phyloP scores from a whole-genome alignment of 2,329 filamentous ascomycete genomes.

The Leptosphaerulina australis region DNA sequence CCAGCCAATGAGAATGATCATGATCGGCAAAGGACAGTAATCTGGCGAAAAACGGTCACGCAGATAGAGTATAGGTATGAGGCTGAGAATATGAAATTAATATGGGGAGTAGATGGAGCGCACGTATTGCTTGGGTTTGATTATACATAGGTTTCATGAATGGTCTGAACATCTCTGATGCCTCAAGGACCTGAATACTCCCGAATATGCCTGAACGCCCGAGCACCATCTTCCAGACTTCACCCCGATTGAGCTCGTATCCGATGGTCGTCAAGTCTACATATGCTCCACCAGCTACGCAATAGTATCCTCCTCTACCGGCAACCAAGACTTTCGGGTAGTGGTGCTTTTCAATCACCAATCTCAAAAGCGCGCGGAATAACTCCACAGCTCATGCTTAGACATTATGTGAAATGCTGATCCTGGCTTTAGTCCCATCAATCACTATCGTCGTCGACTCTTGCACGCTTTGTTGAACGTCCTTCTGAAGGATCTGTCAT shows the following conservation, averaged over 20 bases:
- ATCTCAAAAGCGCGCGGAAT: constrained; percentile 9
- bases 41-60: background rate
- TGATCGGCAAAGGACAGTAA: constrained; percentile 7
- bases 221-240: background rate
- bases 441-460: constrained; percentile 72
- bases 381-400: constrained; percentile 4
- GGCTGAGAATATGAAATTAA: background rate
- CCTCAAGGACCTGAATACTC: no score
- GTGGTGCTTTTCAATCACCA: constrained; percentile 4
- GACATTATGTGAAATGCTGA: constrained; percentile 5
- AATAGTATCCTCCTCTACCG: constrained; percentile 3
- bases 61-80: background rate
- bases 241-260: constrained; percentile 1
- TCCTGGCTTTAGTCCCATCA: constrained; percentile 6
- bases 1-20: background rate
- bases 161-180: background rate
- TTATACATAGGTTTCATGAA: background rate
- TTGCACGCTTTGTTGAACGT: constrained; percentile 69
- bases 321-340: constrained; percentile 9
- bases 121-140: no score
- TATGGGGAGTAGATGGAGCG: background rate
- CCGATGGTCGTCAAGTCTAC: constrained; percentile 2
- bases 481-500: constrained; percentile 65
- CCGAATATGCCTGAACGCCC: no score
- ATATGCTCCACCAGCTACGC: constrained; percentile 3